phyloP scores from a whole-genome alignment of 2,329 filamentous ascomycete genomes.

The Claviceps sp. region DNA sequence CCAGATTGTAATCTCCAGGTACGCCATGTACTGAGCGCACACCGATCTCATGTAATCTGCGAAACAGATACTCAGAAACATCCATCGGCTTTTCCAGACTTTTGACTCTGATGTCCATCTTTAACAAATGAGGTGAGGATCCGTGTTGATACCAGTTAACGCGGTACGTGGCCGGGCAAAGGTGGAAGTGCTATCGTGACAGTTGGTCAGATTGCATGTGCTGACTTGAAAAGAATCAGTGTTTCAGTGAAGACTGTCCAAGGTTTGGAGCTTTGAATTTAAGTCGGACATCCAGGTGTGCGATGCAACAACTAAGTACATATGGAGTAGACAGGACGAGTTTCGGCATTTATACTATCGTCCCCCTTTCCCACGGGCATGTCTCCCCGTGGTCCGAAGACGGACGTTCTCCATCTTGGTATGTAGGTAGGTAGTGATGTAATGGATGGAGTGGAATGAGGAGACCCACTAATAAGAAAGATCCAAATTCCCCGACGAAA shows the following conservation, averaged over 20 bases:
- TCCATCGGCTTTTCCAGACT: conserved; percentile 38
- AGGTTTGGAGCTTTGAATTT: neutral
- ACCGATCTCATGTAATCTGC: conserved; percentile 48
- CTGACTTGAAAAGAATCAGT: too few species aligned
- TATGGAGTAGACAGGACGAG: neutral
- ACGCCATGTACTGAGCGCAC: conserved; percentile 53
- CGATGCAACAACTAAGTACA: too few species aligned
- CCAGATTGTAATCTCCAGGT: conserved; percentile 63
- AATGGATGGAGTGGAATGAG: conserved; percentile 2
- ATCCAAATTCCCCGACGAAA: neutral
- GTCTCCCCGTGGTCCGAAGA: neutral
- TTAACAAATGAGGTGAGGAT: conserved; percentile 2
- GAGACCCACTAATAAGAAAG: neutral
- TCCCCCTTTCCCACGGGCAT: too few species aligned
- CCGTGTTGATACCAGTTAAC: neutral
- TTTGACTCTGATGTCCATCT: conserved; percentile 27
- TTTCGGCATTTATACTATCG: neutral
- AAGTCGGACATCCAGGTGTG: neutral
- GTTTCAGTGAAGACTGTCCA: neutral
- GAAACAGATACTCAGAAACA: conserved; percentile 56
- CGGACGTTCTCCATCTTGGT: neutral
- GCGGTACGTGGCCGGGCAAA: neutral
- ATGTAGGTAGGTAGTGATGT: conserved; percentile 5
- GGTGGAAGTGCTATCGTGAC: neutral
- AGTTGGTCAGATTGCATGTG: neutral